Evolutionary conservation across 2,329 filamentous ascomycete genomes (phyloP), one percentile per base, ranked within the genome.

Genomic region (Aureobasidium sp.): DNA sequence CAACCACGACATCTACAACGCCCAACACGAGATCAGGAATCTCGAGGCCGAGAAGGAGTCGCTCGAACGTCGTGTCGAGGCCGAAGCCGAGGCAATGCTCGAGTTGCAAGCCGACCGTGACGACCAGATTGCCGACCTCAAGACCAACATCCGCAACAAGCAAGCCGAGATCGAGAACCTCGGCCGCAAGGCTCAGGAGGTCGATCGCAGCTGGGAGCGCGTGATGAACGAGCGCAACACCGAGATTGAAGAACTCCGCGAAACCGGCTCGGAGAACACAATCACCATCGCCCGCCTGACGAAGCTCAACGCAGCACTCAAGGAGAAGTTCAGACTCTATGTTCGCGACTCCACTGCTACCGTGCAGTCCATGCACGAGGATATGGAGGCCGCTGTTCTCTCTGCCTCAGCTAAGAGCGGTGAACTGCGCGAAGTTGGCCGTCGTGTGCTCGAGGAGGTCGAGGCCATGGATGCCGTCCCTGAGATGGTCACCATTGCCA

Each of bases 191-290:
- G 70, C 71, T 11, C 51, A 64, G 12, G 66, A 70, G 42, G 74
- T 76, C 51, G 78, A 79, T 62, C 70, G 69, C 4, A 72, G 73
- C 29, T 74, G 78, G 65, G 73, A 73, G 62, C 74, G 76, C 57
- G 69, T 76, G 12, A 69, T 77, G 22, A 69, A 70, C 14, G 72
- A 71, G 12, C 71, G 74, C 41, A 72, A 77, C 49, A 67, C 68
- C 51, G 72, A 76, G 49, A 75, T 78, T 60, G 70, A 70, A 17
- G 63, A 66, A n/a, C 70, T 78, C 7, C 70, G 69, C 49, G 66
- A 70, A 27, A 67, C 66, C 3, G 67, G 68, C 7, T 67, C 68
- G 17, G 67, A 64, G 9, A 34, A 64, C n/a, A 63, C 62, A 29
- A 63, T 66, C 58, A 67, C 62, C 63, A 62, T 69, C 29, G 60